Evolutionary conservation across 495 filamentous ascomycete genomes (phyloP), one percentile per base, ranked within the genome.

Genomic region (Parachaetomium inaequale): DNA sequence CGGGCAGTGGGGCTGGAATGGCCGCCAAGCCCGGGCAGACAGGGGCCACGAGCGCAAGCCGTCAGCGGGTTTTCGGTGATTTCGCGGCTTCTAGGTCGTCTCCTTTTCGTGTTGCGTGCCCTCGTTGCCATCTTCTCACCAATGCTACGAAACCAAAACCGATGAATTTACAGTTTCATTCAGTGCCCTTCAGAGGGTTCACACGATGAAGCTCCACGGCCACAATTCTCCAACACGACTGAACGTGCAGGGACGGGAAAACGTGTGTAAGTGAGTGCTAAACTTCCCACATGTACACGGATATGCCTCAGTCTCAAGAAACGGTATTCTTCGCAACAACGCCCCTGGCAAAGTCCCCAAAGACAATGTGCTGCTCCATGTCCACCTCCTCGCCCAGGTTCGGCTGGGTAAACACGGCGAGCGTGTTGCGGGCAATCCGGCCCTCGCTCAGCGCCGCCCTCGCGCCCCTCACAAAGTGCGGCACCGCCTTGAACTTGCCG

Each of bases 361-460:
- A 98, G 45, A 79, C 87, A 52, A 86, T 82, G 26, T 88, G 86
- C 63, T 81, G 78, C 69, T 87, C 81, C 54, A 79, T 76, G 72
- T 91, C 89, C 17, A 98, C 91, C 77, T 88, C 84, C 66, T 96
- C 94, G 55, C 84, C 87, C 50, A 98, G 73, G 78, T 96, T 96
- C 43, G 94, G 94, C 80, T 98, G 94, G 50, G 94, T 98, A 73
- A 98, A 98, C 31, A 98, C 92, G 6, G 94, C 94, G 59, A 98
- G 77, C 53, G 94, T 98, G 78, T 97, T 98, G 63, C 94, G 80
- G 46, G 93, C 92, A 62, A 96, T 82, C 47, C 77, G 75, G 26
- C 74, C 77, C 19, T 69, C 75, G 66, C 74, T 73, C 59, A 70
- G 72, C 55, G 70, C 70, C 1, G 77, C 72, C 38, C 80, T 72